Conservation (phyloP, 768 basidiomycete genomes). For the Cantharellus cinnabarinus region DNA sequence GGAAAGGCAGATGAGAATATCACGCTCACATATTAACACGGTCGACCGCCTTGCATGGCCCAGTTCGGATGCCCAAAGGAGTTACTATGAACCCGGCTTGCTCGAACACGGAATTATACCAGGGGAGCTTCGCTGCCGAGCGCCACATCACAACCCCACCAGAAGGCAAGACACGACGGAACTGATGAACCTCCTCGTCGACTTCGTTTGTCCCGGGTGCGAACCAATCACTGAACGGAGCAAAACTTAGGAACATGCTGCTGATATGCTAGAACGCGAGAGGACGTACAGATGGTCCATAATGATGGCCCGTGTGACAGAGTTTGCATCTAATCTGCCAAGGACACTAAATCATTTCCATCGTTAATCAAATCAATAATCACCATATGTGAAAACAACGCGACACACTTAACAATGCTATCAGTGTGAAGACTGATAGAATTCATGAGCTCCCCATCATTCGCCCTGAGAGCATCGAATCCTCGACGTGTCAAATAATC, state of each 20-base stretch:
- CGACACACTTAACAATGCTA: slow-evolving; percentile 38
- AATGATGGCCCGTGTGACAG: slow-evolving; percentile 40
- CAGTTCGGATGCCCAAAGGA: background rate
- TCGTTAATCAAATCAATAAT: slow-evolving; percentile 2
- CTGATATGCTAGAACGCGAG: background rate
- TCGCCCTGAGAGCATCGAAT: slow-evolving; percentile 32
- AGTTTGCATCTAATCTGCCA: slow-evolving; percentile 23
- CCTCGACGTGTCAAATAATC: slow-evolving; percentile 41
- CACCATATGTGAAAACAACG: background rate
- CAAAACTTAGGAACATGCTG: slow-evolving; percentile 9
- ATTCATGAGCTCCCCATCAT: slow-evolving; percentile 26
- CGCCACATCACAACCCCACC: slow-evolving; percentile 50
- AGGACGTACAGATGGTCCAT: slow-evolving; percentile 39
- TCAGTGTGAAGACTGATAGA: slow-evolving; percentile 54
- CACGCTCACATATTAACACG: slow-evolving; percentile 1
- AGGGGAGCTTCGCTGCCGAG: slow-evolving; percentile 39
- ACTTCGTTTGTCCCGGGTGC: slow-evolving; percentile 27
- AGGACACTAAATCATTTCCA: slow-evolving; percentile 21
- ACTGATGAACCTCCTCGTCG: slow-evolving; percentile 34
- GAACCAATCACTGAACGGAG: slow-evolving; percentile 27
- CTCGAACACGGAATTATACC: slow-evolving; percentile 40
- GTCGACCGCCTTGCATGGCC: background rate
- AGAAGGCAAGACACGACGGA: slow-evolving; percentile 32
- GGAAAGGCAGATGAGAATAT: background rate
- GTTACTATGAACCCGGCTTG: slow-evolving; percentile 28